These are phyloP conservation scores for Coniferiporia sulphurascens DNA, from an alignment of 1,284 basidiomycete species.

Conservation along the genomic window DNA sequence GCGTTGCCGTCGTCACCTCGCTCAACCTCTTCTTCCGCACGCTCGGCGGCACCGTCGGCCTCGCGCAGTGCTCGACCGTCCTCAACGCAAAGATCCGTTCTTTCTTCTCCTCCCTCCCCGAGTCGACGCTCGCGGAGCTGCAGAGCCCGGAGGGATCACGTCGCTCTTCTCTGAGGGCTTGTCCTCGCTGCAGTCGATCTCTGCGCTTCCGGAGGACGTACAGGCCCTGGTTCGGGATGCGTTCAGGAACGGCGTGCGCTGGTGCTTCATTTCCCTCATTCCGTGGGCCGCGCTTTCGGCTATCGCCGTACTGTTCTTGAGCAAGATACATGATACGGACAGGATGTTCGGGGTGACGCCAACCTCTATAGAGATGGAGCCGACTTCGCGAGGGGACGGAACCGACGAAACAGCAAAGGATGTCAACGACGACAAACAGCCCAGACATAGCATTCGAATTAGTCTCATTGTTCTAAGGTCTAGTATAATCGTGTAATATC, in stretches of 20 bases:
- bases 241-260: constrained; percentile 37
- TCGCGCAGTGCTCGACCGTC: constrained; percentile 46
- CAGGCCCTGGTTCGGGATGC: constrained; percentile 36
- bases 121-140: constrained; percentile 19
- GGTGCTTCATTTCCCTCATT: constrained; percentile 42
- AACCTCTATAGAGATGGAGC: too few relatives aligned
- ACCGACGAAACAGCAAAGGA: too few relatives aligned
- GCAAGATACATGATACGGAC: too few relatives aligned
- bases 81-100: constrained; percentile 38
- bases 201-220: constrained; percentile 30
- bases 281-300: constrained; percentile 33
- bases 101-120: constrained; percentile 29
- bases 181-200: constrained; percentile 33
- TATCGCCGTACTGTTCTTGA: too few relatives aligned
- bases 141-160: background rate
- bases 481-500: too few relatives aligned
- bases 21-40: constrained; percentile 28
- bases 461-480: too few relatives aligned
- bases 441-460: too few relatives aligned
- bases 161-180: constrained; percentile 20
- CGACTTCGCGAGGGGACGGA: too few relatives aligned
- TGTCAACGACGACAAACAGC: too few relatives aligned
- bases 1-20: constrained; percentile 39
- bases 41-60: constrained; percentile 46
- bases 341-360: too few relatives aligned